phyloP scores from a whole-genome alignment of 2,329 filamentous ascomycete genomes.

The Pseudogymnoascus sp. region DNA sequence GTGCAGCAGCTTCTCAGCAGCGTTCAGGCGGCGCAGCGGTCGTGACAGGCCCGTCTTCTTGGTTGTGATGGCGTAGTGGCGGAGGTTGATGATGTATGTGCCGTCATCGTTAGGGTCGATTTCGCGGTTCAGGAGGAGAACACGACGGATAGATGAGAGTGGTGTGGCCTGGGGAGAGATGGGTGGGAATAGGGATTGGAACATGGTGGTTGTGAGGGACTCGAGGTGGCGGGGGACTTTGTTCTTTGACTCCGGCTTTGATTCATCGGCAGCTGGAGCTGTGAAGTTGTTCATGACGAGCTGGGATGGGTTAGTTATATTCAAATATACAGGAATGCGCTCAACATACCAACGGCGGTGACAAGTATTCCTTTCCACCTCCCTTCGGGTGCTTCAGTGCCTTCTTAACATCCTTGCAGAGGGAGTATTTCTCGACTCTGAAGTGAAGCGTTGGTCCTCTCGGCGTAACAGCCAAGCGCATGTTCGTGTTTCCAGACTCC shows the following conservation, averaged over 20 bases:
- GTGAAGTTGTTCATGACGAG: slow-evolving; percentile 98
- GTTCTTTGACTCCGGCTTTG: slow-evolving; percentile 44
- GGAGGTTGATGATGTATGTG: slow-evolving; percentile 74
- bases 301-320: slow-evolving; percentile 33
- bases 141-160: slow-evolving; percentile 83
- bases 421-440: slow-evolving; percentile 85
- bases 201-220: slow-evolving; percentile 83
- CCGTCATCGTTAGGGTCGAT: slow-evolving; percentile 49
- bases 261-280: slow-evolving; percentile 46
- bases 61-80: slow-evolving; percentile 93
- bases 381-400: slow-evolving; percentile 76
- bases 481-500: slow-evolving; percentile 81
- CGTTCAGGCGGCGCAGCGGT: slow-evolving; percentile 73
- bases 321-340: slow-evolving; percentile 12
- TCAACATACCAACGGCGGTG: slow-evolving; percentile 63
- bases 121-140: slow-evolving; percentile 85
- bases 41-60: slow-evolving; percentile 78
- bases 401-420: slow-evolving; percentile 83
- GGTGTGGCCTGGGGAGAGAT: slow-evolving; percentile 90
- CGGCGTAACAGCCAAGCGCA: slow-evolving; percentile 80
- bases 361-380: slow-evolving; percentile 77
- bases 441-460: slow-evolving; percentile 91
- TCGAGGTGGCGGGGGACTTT: slow-evolving; percentile 92
- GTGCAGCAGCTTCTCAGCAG: slow-evolving; percentile 67
- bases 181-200: slow-evolving; percentile 91